Conservation (phyloP, 2,329 filamentous ascomycete species). For the Tolypocladium capitatum region DNA sequence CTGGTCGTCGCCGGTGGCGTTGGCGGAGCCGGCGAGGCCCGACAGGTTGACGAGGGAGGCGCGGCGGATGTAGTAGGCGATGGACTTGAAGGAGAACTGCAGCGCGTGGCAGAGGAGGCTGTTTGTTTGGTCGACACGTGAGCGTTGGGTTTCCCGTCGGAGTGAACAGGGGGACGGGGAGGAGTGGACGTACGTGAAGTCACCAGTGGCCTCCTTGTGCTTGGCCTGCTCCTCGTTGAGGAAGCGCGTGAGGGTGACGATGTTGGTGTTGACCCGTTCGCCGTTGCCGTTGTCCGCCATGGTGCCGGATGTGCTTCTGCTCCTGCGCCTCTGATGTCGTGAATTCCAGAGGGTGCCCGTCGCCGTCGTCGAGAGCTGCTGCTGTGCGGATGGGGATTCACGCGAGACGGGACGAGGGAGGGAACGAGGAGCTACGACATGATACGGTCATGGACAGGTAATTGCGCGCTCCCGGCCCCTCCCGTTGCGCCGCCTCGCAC, state of each 20-base stretch:
- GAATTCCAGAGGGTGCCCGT: neutral
- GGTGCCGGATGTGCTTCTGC: conserved; percentile 7
- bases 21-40: conserved; percentile 86
- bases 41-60: conserved; percentile 91
- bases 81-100: conserved; percentile 99
- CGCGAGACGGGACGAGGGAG: too few relatives aligned
- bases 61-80: conserved; percentile 97
- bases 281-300: conserved; percentile 28
- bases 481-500: neutral
- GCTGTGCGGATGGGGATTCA: too few relatives aligned
- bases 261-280: conserved; percentile 89
- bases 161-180: neutral
- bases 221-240: conserved; percentile 93
- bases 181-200: conserved; percentile 69
- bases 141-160: too few relatives aligned
- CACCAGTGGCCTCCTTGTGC: conserved; percentile 87
- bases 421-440: conserved; percentile 3
- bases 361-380: neutral
- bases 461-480: neutral
- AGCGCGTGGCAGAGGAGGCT: conserved; percentile 94
- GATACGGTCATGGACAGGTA: conserved; percentile 1
- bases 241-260: conserved; percentile 89
- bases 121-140: conserved; percentile 3
- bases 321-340: neutral
- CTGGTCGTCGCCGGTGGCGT: conserved; percentile 93